Conservation (phyloP, 1,139 yeast genomes). For the Pichia terricola region DNA sequence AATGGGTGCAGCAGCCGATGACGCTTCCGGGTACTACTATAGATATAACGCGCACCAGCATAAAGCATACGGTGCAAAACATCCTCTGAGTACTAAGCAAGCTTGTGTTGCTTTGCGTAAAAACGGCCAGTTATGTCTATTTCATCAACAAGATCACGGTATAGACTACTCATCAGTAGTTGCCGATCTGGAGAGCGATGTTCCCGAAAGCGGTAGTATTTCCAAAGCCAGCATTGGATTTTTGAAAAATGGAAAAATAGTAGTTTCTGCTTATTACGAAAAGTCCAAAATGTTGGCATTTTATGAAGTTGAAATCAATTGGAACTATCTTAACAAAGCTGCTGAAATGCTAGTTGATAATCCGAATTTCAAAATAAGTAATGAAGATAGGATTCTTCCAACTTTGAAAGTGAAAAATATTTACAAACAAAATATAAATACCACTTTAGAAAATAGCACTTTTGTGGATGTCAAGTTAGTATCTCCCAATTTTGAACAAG, state of each 20-base stretch:
- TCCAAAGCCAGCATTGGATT: conserved; percentile 55
- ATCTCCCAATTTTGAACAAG: conserved; percentile 32
- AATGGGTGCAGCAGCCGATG: conserved; percentile 26
- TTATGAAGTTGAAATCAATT: conserved; percentile 42
- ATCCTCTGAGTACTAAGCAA: conserved; percentile 60
- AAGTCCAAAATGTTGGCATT: conserved; percentile 34
- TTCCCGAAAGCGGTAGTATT: conserved; percentile 17
- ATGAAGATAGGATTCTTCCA: conserved; percentile 28
- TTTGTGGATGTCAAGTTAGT: conserved; percentile 31
- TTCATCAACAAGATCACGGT: conserved; percentile 55
- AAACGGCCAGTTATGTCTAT: conserved; percentile 50
- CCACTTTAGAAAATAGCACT: conserved; percentile 13
- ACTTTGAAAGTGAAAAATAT: conserved; percentile 14
- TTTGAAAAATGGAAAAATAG: conserved; percentile 37
- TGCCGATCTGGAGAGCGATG: conserved; percentile 12
- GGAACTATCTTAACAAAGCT: conserved; percentile 50
- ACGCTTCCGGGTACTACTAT: conserved; percentile 28
- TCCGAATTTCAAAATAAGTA: conserved; percentile 46
- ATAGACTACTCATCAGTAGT: conserved; percentile 42
- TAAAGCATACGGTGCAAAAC: conserved; percentile 53
- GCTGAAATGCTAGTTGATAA: conserved; percentile 39
- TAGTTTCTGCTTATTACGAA: conserved; percentile 40
- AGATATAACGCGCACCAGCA: conserved; percentile 50
- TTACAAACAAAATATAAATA: conserved; percentile 13
- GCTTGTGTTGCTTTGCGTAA: conserved; percentile 62